Evolutionary conservation across 306 rosid species (phyloP).

Genomic region (Inga oerstediana): DNA sequence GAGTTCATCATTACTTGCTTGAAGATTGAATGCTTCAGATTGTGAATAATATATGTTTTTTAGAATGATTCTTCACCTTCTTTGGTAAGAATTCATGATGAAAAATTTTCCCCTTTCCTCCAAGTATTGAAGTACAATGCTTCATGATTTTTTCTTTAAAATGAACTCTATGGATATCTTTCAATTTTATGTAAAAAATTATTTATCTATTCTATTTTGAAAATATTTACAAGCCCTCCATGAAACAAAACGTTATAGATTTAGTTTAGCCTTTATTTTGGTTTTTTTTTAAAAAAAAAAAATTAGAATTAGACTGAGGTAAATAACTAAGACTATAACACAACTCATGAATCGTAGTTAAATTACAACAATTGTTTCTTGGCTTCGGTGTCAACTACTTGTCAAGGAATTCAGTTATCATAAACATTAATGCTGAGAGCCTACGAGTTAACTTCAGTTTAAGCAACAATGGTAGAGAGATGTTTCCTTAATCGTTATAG

Average conservation of each 20-base stretch:
- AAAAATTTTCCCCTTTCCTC: too few species aligned
- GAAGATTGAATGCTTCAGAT: neutral
- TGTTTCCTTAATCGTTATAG: neutral
- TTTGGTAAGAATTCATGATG: conserved; percentile 8
- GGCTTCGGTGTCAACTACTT: neutral
- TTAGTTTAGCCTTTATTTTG: too few species aligned
- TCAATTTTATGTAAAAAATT: too few species aligned
- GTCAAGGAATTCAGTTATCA: neutral
- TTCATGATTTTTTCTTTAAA: neutral
- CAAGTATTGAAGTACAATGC: neutral
- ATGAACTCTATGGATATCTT: too few species aligned
- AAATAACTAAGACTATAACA: too few species aligned
- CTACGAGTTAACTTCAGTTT: neutral
- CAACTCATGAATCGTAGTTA: too few species aligned
- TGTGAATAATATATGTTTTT: neutral
- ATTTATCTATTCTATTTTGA: too few species aligned
- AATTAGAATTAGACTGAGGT: too few species aligned
- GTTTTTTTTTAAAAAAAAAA: too few species aligned
- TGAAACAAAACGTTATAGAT: too few species aligned
- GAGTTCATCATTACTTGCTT: neutral
- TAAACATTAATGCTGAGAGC: neutral
- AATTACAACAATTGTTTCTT: too few species aligned
- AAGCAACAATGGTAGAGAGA: neutral
- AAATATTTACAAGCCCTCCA: too few species aligned
- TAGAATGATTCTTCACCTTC: neutral